phyloP scores from a whole-genome alignment of 2,329 filamentous ascomycete genomes.

The Sporothrix brasiliensis region DNA sequence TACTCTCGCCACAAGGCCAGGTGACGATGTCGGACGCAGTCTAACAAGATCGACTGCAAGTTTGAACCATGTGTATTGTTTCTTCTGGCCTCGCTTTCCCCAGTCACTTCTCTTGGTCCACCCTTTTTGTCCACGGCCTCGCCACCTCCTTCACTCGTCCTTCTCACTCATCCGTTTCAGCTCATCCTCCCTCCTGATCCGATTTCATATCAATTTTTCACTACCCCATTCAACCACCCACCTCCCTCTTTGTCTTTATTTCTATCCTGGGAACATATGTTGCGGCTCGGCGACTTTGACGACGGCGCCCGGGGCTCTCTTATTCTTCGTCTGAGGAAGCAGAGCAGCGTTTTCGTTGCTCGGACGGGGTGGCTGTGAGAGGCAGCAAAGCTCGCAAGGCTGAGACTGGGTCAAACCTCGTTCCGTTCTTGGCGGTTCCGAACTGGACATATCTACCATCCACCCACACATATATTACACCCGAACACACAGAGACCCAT shows the following conservation, averaged over 20 bases:
- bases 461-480: not conserved
- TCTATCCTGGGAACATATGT: not conserved
- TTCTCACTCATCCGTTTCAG: not conserved
- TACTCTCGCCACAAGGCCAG: not conserved
- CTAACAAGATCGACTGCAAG: not conserved
- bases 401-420: not conserved
- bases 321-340: constrained; percentile 15
- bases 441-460: too few species aligned
- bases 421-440: not conserved
- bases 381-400: constrained; percentile 13
- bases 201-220: not conserved
- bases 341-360: constrained; percentile 1
- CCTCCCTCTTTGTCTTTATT: not conserved
- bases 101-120: not conserved
- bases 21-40: constrained; percentile 16
- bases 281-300: not conserved
- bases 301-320: constrained; percentile 10
- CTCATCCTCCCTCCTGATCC: constrained; percentile 7
- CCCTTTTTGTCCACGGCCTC: not conserved
- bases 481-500: not conserved
- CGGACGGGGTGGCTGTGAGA: constrained; percentile 4
- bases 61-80: not conserved
- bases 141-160: not conserved
- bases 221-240: not conserved
- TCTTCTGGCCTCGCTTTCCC: not conserved